phyloP scores from a whole-genome alignment of 352 stramenopile genomes.

The Pythium vanterpoolii region DNA sequence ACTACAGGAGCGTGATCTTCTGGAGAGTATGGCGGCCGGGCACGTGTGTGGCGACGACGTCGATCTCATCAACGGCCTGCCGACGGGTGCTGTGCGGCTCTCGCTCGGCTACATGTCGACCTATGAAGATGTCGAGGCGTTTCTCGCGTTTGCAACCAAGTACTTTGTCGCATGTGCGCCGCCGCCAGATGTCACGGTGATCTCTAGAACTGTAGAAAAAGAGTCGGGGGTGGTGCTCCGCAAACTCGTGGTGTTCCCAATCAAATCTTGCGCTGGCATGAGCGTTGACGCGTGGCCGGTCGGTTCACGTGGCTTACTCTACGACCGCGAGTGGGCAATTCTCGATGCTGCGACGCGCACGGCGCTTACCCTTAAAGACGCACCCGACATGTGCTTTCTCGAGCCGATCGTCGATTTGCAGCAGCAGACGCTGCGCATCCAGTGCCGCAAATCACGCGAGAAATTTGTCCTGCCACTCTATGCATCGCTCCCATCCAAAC shows the following conservation, averaged over 20 bases:
- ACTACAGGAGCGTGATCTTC: conserved; percentile 46
- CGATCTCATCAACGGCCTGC: conserved; percentile 57
- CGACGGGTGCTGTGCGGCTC: conserved; percentile 65
- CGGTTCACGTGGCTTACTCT: conserved; percentile 53
- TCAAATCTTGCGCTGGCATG: conserved; percentile 77
- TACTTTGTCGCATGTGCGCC: conserved; percentile 50
- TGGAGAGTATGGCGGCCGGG: conserved; percentile 48
- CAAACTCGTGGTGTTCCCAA: conserved; percentile 67
- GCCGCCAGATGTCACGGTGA: neutral
- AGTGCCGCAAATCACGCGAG: conserved; percentile 10
- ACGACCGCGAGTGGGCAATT: conserved; percentile 76
- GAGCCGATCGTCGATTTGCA: conserved; percentile 56
- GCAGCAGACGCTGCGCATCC: conserved; percentile 53
- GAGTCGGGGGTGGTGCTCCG: conserved; percentile 21
- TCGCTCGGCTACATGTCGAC: conserved; percentile 80
- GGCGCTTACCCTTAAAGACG: conserved; percentile 56
- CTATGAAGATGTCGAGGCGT: conserved; percentile 55
- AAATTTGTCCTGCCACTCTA: conserved; percentile 7
- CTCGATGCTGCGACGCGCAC: conserved; percentile 46
- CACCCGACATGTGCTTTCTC: conserved; percentile 59
- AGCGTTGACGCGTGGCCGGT: conserved; percentile 52
- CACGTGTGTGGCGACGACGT: conserved; percentile 73
- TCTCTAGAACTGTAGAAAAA: neutral
- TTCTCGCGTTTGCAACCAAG: conserved; percentile 48
- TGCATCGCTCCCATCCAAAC: neutral